Evolutionary conservation across 768 basidiomycete genomes (phyloP), one percentile per base, ranked within the genome.

Genomic region (Termitomyces sp.): DNA sequence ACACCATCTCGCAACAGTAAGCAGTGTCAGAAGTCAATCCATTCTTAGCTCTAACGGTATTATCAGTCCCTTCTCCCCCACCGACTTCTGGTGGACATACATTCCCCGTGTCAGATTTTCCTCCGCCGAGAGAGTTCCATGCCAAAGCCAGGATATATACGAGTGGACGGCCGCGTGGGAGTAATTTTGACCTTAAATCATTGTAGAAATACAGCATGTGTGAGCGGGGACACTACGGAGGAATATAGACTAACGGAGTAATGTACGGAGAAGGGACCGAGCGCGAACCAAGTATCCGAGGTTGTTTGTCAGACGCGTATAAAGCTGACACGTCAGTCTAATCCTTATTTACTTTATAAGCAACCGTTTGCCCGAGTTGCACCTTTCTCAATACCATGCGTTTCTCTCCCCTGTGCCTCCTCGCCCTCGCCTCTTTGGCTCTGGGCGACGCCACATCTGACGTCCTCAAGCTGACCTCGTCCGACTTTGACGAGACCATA

Each of bases 31-130:
- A 51, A 24, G 20, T 16, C 18, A 31, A 6, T n/a, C 27, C n/a
- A 27, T 44, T 42, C 46, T 49, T 36, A 36, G 37, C 18, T 42
- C 27, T 64, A 24, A 63, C 46, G 24, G 22, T 37, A n/a, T 39
- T 33, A 9, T 11, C 9, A 81, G 80, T 81, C 30, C 78, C 77
- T 30, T 80, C 81, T 4, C 80, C 81, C 48, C 78, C 80, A 27
- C 82, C 90, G 2, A 83, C 78, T 56, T 81, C 80, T 44, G 90
- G 90, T 9, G 70, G 78, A 24, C 87, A 91, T 66, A 85, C 78
- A 16, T 94, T 92, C 68, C 90, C 89, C 7, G 81, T 86, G n/a
- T 73, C 76, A 15, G 89, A 86, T 53, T 92, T 93, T 68, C 92
- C 92, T 1, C 84, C 85, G 15, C 92, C 92, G 4, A 82, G 90